Percentiles rank a stretch among this genome's conserved stretches.
These are phyloP conservation scores for Coccomyxa subellipsoidea DNA, from an alignment of 163 green algal species.

Conservation along the genomic window DNA sequence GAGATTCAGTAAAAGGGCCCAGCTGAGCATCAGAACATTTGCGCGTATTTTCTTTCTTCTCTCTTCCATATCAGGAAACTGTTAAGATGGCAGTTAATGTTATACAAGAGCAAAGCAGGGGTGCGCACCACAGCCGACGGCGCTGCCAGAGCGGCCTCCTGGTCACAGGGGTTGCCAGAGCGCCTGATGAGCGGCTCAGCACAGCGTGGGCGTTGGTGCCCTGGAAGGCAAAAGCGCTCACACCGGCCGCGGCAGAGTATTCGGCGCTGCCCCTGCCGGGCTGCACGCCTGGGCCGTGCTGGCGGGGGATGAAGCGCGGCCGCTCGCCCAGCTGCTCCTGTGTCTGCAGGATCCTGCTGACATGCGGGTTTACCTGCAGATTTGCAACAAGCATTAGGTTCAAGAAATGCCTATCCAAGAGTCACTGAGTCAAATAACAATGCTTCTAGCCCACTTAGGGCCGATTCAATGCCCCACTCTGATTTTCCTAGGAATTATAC, in stretches of 20 bases:
- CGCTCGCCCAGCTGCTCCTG: background rate
- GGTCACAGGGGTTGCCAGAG: background rate
- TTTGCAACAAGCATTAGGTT: background rate
- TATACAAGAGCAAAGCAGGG: background rate
- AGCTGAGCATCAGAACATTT: too few relatives aligned
- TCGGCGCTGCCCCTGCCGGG: too few relatives aligned
- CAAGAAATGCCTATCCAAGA: too few relatives aligned
- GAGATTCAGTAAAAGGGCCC: too few relatives aligned
- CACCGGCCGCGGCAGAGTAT: slow-evolving; percentile 11
- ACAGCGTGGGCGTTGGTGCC: slow-evolving; percentile 69
- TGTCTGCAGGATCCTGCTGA: slow-evolving; percentile 33
- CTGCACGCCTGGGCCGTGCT: background rate
- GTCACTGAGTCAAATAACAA: too few relatives aligned
- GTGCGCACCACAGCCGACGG: slow-evolving; percentile 1
- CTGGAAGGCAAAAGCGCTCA: slow-evolving; percentile 86
- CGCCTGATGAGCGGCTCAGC: background rate
- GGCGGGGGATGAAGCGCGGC: slow-evolving; percentile 6
- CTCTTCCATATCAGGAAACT: too few relatives aligned
- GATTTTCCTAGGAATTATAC: too few relatives aligned
- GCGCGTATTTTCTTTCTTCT: too few relatives aligned
- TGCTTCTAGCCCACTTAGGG: too few relatives aligned
- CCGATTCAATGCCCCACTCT: too few relatives aligned
- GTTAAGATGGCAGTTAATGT: too few relatives aligned
- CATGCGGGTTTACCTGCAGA: slow-evolving; percentile 54
- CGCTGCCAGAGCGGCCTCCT: background rate